phyloP scores from a whole-genome alignment of 1,284 basidiomycete genomes.

The Termitomyces sp. region DNA sequence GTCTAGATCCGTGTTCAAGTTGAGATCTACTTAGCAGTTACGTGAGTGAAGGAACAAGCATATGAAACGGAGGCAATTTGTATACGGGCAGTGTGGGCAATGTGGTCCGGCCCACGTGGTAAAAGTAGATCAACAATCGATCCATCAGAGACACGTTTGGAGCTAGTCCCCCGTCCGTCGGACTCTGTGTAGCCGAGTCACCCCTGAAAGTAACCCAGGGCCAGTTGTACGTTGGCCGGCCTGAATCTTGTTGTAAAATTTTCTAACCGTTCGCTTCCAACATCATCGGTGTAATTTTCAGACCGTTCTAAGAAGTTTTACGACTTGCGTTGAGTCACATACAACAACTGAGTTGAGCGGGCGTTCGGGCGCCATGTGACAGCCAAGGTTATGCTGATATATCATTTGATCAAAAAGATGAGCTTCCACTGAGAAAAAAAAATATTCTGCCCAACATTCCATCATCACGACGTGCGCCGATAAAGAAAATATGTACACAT shows the following conservation, averaged over 20 bases:
- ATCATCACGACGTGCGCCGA: constrained; percentile 5
- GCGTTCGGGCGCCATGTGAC: constrained; percentile 2
- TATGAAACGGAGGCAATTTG: background rate
- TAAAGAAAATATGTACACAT: constrained; percentile 1
- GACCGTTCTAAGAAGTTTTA: too few species aligned
- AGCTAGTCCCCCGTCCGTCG: too few species aligned
- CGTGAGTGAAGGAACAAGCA: background rate
- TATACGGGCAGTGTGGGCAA: too few species aligned
- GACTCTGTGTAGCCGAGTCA: background rate
- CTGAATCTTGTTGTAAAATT: background rate
- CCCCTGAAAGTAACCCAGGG: background rate
- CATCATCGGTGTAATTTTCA: background rate
- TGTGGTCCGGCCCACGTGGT: background rate
- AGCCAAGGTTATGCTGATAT: constrained; percentile 4
- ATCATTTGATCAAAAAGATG: constrained; percentile 6
- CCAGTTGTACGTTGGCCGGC: background rate
- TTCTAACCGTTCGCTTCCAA: background rate
- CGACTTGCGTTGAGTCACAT: too few species aligned
- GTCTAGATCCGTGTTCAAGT: too few species aligned
- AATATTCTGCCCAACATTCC: background rate
- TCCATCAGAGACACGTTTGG: background rate
- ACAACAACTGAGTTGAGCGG: background rate
- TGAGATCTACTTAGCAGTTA: too few species aligned
- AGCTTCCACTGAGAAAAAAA: constrained; percentile 1
- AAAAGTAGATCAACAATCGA: background rate